Evolutionary conservation across 345 rosid species (phyloP).

Genomic region (Melastoma malabathricum): DNA sequence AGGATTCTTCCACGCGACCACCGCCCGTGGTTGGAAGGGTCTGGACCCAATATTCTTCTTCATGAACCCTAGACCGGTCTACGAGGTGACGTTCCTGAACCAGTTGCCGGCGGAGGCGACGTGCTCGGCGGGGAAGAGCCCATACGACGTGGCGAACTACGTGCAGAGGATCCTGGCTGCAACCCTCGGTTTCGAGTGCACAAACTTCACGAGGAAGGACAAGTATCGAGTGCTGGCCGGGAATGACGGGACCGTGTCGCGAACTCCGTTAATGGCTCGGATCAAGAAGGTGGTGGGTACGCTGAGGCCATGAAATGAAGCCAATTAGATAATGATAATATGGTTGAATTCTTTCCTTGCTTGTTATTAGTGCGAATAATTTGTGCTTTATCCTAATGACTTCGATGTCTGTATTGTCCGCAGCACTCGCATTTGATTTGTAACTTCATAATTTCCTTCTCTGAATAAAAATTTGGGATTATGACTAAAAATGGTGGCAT

Average conservation of each 20-base stretch:
- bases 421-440: too few species aligned
- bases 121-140: constrained; percentile 27
- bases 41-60: constrained; percentile 34
- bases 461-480: too few species aligned
- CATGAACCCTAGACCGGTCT: constrained; percentile 36
- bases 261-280: constrained; percentile 39
- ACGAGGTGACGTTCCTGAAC: constrained; percentile 33
- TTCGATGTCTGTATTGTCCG: too few species aligned
- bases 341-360: too few species aligned
- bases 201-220: constrained; percentile 31
- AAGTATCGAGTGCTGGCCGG: constrained; percentile 64
- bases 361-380: too few species aligned
- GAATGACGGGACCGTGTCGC: constrained; percentile 62
- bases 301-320: constrained; percentile 38
- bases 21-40: constrained; percentile 24
- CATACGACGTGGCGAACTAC: constrained; percentile 72
- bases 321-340: too few species aligned
- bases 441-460: too few species aligned
- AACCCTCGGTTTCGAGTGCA: constrained; percentile 33
- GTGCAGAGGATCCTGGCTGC: constrained; percentile 29
- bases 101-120: constrained; percentile 27
- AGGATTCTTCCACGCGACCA: constrained; percentile 39
- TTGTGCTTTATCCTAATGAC: too few species aligned
- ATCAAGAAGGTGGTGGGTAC: constrained; percentile 44
- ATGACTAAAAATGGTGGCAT: too few species aligned